Base-by-base conservation (phyloP, 306 rosid genomes). In the Clitoria ternatea region DNA sequence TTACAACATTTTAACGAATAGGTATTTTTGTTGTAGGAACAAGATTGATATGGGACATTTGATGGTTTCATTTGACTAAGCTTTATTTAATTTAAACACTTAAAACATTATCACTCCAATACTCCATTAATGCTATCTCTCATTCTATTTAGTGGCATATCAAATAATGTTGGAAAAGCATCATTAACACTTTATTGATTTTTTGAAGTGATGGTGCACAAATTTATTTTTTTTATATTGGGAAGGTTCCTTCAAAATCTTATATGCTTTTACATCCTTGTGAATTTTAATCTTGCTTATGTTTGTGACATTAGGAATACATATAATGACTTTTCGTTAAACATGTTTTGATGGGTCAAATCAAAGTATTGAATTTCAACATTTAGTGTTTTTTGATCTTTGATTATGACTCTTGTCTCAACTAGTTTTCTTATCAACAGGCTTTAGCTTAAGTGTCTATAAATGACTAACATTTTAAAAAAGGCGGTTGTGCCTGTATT, bases 1-100 rank as follows among this genome's bases (percentile, higher is more conserved):
- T 72, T 91, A 91, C 80, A 69, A 57, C 69, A 67, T 72, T 36
- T 77, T 91, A 73, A 77, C 62, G 67, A 86, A 87, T 69, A 91
- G 97, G 97, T 91, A 89, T 48, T 53, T 42, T 56, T 52, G 50
- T 27, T 69, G 54, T 32, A n/a, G 26, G 26, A 60, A 5, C 24
- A 29, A 57, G 47, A 43, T 59, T 14, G 36, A 43, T 17, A 22
- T 60, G 40, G 42, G 27, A 20, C 23, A 49, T 36, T 64, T 64
- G 39, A 27, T 26, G 57, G 23, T n/a, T 65, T 53, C n/a, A n/a
- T n/a, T n/a, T n/a, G n/a, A 22, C 50, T 24, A 68, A 52, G 61
- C 74, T 68, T 13, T 49, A 44, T 27, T 35, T 63, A 23, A 35
- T 14, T 37, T 22, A 35, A 13, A 22, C n/a, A n/a, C 35, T 69